Percentiles rank a stretch among this genome's conserved stretches.
Conservation (phyloP, 345 rosid genomes). For the Gossypium sturtianum region DNA sequence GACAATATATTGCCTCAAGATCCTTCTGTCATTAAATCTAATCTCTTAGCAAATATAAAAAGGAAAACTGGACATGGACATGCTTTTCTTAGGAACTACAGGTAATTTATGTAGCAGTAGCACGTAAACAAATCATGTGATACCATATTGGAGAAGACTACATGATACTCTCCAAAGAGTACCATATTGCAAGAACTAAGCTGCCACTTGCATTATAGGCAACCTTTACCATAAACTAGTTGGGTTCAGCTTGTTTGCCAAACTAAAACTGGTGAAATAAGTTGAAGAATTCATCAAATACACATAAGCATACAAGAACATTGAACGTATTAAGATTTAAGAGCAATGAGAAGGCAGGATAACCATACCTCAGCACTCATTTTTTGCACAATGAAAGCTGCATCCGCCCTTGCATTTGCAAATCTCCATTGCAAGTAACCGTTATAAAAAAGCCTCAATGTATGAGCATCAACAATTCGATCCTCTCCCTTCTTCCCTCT, state of each 20-base stretch:
- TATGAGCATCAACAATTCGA: constrained; percentile 69
- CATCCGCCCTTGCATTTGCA: constrained; percentile 73
- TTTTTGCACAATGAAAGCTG: constrained; percentile 61
- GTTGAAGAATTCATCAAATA: not conserved
- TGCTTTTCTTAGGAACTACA: constrained; percentile 1
- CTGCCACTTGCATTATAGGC: not conserved
- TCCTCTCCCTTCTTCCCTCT: constrained; percentile 83
- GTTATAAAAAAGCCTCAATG: constrained; percentile 79
- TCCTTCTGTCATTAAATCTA: not conserved
- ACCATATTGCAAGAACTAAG: constrained; percentile 2
- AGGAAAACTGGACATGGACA: not conserved
- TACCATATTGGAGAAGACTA: not conserved
- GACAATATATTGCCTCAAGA: not conserved
- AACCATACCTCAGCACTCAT: constrained; percentile 67
- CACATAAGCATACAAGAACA: not conserved
- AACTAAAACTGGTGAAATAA: not conserved
- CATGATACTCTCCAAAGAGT: not conserved
- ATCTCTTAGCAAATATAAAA: not conserved
- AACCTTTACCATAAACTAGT: not conserved
- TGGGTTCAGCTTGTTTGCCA: not conserved
- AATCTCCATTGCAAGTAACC: constrained; percentile 82
- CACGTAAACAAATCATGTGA: not conserved
- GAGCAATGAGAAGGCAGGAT: constrained; percentile 3
- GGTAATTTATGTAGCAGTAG: not conserved
- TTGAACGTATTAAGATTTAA: constrained; percentile 1